These are phyloP conservation scores for Cladobotryum protrusum DNA, from an alignment of 2,329 filamentous ascomycete genomes.

Conservation along the genomic window DNA sequence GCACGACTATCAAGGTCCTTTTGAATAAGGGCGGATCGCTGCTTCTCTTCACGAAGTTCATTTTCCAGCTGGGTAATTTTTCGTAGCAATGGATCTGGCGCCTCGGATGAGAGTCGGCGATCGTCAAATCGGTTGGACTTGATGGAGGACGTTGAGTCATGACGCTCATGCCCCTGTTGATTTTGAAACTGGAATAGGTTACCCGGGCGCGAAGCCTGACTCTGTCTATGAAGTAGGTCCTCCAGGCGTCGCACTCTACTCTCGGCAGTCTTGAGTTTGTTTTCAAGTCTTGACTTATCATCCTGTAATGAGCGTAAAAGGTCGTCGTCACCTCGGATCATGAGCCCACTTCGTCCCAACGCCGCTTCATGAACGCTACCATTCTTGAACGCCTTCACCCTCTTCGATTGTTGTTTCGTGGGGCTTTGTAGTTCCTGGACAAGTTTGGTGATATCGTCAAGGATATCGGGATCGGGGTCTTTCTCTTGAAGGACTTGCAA, in stretches of 20 bases:
- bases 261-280: slow-evolving; percentile 72
- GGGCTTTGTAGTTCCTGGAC: slow-evolving; percentile 74
- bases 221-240: slow-evolving; percentile 83
- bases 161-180: slow-evolving; percentile 42
- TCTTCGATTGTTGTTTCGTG: slow-evolving; percentile 78
- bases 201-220: slow-evolving; percentile 49
- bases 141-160: slow-evolving; percentile 44
- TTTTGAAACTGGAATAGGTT: slow-evolving; percentile 49
- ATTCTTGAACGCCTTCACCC: slow-evolving; percentile 91
- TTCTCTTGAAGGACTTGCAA: slow-evolving; percentile 59
- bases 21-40: slow-evolving; percentile 59
- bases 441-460: slow-evolving; percentile 68
- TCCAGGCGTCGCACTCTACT: slow-evolving; percentile 88
- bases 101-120: slow-evolving; percentile 41
- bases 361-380: slow-evolving; percentile 90
- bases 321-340: slow-evolving; percentile 85
- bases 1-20: slow-evolving; percentile 58
- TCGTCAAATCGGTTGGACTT: slow-evolving; percentile 40
- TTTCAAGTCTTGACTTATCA: slow-evolving; percentile 70
- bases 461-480: slow-evolving; percentile 57
- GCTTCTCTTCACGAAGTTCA: slow-evolving; percentile 68
- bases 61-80: slow-evolving; percentile 63
- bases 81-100: slow-evolving; percentile 39
- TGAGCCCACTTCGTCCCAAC: slow-evolving; percentile 76
- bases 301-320: slow-evolving; percentile 70